Evolutionary conservation across 345 rosid genomes (phyloP).

Genomic region (Erysimum cheiranthoides): DNA sequence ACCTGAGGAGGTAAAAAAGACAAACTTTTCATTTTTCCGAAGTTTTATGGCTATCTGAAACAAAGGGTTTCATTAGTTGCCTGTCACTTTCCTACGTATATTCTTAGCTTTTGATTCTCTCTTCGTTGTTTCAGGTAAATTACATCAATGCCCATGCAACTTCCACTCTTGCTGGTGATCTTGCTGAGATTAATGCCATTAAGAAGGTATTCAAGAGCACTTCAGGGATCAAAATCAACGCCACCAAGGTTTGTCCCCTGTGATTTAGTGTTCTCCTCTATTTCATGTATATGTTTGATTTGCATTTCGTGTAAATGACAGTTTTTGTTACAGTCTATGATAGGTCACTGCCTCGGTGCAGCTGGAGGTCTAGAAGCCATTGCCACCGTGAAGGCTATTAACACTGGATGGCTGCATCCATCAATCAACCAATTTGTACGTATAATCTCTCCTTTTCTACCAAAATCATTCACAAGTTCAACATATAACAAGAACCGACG

Average conservation of each 20-base stretch:
- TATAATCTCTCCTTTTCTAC: slow-evolving; percentile 20
- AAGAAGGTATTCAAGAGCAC: slow-evolving; percentile 92
- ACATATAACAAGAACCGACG: background rate
- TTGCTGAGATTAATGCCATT: slow-evolving; percentile 96
- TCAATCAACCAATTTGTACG: slow-evolving; percentile 92
- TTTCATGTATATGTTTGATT: slow-evolving; percentile 11
- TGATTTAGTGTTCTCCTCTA: background rate
- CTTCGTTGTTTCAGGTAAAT: slow-evolving; percentile 66
- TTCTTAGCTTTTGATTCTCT: slow-evolving; percentile 4
- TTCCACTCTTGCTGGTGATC: slow-evolving; percentile 97
- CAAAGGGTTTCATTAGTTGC: background rate
- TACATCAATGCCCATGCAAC: slow-evolving; percentile 99
- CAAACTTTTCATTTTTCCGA: background rate
- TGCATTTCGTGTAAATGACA: slow-evolving; percentile 5
- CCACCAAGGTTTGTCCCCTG: slow-evolving; percentile 73
- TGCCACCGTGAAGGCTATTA: slow-evolving; percentile 87
- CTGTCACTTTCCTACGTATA: background rate
- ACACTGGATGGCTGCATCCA: slow-evolving; percentile 97
- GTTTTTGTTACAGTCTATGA: slow-evolving; percentile 74
- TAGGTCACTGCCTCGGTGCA: slow-evolving; percentile 99
- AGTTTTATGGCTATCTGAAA: slow-evolving; percentile 19
- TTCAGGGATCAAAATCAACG: slow-evolving; percentile 86
- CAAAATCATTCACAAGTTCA: background rate
- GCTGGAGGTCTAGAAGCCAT: slow-evolving; percentile 99
- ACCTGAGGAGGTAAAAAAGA: slow-evolving; percentile 77